phyloP scores from a whole-genome alignment of 2,329 filamentous ascomycete species.

The Exophiala dermatitidis region DNA sequence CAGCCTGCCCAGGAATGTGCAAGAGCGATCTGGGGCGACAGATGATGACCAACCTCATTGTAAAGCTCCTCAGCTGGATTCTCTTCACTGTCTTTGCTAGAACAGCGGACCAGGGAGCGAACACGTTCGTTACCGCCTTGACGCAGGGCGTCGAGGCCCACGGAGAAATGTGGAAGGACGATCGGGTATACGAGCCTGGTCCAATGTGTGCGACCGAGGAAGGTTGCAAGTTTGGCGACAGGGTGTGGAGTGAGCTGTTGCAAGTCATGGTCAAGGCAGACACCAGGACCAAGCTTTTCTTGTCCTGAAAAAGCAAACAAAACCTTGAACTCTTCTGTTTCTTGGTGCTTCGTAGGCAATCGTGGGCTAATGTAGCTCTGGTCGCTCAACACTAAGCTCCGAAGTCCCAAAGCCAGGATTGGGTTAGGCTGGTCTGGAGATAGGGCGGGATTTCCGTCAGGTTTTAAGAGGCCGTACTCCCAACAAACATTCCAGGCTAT shows the following conservation, averaged over 20 bases:
- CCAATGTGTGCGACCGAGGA: constrained; percentile 27
- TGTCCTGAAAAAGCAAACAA: constrained; percentile 2
- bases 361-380: background rate
- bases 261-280: constrained; percentile 28
- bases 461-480: no score
- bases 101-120: constrained; percentile 39
- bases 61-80: constrained; percentile 27
- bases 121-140: constrained; percentile 39
- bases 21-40: constrained; percentile 38
- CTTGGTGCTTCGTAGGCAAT: background rate
- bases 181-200: constrained; percentile 32
- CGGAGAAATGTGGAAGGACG: constrained; percentile 40
- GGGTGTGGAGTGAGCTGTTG: constrained; percentile 39
- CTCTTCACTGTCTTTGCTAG: constrained; percentile 37
- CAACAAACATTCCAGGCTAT: no score
- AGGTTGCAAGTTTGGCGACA: constrained; percentile 33
- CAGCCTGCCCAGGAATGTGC: constrained; percentile 41
- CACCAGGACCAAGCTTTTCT: constrained; percentile 8
- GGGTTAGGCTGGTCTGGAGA: no score
- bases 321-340: background rate
- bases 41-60: constrained; percentile 23
- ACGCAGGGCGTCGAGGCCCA: constrained; percentile 38
- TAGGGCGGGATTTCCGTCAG: no score
- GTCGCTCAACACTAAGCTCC: no score
- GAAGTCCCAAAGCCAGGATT: no score